These are phyloP conservation scores for Globisporangium iwayamae DNA, from an alignment of 352 stramenopile species.

Conservation along the genomic window DNA sequence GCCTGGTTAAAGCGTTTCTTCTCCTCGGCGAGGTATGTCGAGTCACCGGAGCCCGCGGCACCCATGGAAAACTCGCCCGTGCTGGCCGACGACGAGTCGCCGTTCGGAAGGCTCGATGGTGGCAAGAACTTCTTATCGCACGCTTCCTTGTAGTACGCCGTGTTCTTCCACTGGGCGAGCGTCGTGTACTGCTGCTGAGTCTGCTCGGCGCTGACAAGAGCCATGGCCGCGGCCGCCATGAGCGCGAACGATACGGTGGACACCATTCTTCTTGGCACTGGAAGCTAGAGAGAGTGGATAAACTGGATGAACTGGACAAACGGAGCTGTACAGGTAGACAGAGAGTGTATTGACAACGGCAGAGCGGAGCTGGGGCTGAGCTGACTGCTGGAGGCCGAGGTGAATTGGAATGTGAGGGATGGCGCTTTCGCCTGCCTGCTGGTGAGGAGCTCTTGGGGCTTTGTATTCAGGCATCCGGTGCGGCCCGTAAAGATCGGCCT, in stretches of 20 bases:
- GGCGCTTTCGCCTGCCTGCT: neutral
- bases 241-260: constrained; percentile 19
- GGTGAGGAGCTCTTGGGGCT: neutral
- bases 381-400: constrained; percentile 9
- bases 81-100: neutral
- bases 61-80: constrained; percentile 20
- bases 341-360: neutral
- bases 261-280: constrained; percentile 16
- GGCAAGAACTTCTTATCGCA: constrained; percentile 24
- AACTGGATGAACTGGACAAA: neutral
- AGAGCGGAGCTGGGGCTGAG: constrained; percentile 1
- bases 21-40: constrained; percentile 23
- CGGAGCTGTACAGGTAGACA: constrained; percentile 1
- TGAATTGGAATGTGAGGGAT: constrained; percentile 31
- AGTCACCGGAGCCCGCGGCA: constrained; percentile 2
- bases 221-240: constrained; percentile 18
- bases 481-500: constrained; percentile 16
- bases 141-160: constrained; percentile 32
- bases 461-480: constrained; percentile 7
- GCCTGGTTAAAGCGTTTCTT: constrained; percentile 48
- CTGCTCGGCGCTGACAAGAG: constrained; percentile 14
- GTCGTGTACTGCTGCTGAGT: constrained; percentile 18
- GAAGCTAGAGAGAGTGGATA: neutral
- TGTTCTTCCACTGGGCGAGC: constrained; percentile 35
- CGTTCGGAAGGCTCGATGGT: constrained; percentile 7